Evolutionary conservation across 805 yeast genomes (phyloP), one percentile per base, ranked within the genome.

Genomic region (Candida insectorum): DNA sequence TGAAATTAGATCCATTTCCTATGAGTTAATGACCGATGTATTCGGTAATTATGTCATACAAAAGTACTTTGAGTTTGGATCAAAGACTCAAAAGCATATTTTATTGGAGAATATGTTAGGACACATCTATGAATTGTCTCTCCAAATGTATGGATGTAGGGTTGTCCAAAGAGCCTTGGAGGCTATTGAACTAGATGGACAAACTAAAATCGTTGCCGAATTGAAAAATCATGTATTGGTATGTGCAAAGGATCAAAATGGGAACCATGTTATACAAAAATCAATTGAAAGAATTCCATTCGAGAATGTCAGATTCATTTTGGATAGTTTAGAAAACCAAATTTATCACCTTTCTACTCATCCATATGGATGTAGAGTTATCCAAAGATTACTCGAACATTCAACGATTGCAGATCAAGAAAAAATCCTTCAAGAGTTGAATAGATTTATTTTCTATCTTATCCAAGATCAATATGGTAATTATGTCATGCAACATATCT

Each of bases 31-130:
- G 82, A 87, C 94, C 12, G 98, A 93, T 65, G 98, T 93, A 6
- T 93, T 93, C 61, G 99, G 99, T 37, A 93, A 93, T 58, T 93
- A 93, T 54, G 97, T 93, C 17, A 85, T 93, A 36, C 99, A 93
- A 60, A 89, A 91, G 58, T 85, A 79, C 51, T 86, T 93, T 58
- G 97, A 93, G 61, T 71, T 65, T 49, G 96, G 97, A 20, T 67
- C 80, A 3, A 69, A 60, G 16, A 71, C 77, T 16, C 97, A 91
- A 54, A 78, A 74, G 49, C 69, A 75, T 20, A 70, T 81, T 9
- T 65, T 93, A 42, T 75, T 86, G 33, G 80, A 74, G 24, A 68
- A 71, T 34, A 82, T 88, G 88, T 68, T 69, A 36, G 87, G 89
- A 6, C 81, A 81, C 31, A 77, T 93, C 51, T 73, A 83, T 41